These are phyloP conservation scores for Debaryomyces maramus DNA, from an alignment of 805 yeast species.

Conservation along the genomic window DNA sequence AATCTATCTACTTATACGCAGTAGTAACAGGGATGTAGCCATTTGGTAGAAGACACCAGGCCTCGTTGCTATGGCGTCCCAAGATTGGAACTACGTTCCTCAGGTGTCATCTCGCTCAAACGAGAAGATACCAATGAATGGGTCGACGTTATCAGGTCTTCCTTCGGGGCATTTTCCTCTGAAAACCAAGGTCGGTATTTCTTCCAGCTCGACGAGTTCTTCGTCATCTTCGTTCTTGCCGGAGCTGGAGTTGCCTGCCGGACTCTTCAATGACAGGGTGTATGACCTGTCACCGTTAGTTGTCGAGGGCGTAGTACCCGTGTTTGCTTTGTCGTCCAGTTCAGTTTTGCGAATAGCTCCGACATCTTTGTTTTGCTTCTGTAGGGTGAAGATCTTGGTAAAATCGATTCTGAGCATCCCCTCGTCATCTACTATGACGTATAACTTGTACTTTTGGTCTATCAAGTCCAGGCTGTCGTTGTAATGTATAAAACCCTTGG, in stretches of 20 bases:
- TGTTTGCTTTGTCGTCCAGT: neutral
- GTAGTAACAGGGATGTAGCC: no score
- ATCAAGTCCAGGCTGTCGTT: conserved; percentile 47
- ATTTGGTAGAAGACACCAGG: no score
- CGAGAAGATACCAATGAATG: conserved; percentile 55
- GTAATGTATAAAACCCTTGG: conserved; percentile 49
- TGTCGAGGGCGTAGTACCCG: neutral
- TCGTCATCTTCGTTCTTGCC: conserved; percentile 18
- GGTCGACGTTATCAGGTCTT: conserved; percentile 50
- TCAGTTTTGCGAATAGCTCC: neutral
- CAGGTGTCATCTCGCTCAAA: conserved; percentile 49
- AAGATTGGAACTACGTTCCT: no score
- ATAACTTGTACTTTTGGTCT: conserved; percentile 49
- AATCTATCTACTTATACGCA: no score
- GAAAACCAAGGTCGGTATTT: conserved; percentile 48
- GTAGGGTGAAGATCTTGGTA: conserved; percentile 41
- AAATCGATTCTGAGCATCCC: conserved; percentile 51
- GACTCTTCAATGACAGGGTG: neutral
- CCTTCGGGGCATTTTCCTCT: conserved; percentile 55
- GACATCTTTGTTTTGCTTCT: conserved; percentile 12
- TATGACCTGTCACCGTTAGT: conserved; percentile 4
- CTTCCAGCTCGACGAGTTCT: conserved; percentile 39
- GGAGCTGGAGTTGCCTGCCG: conserved; percentile 4
- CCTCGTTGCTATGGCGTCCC: no score
- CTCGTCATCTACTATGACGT: conserved; percentile 48